A percentile compares a stretch with the other conserved stretches of the same genome.
phyloP scores from a whole-genome alignment of 768 basidiomycete species.

The Lentinula aciculospora region DNA sequence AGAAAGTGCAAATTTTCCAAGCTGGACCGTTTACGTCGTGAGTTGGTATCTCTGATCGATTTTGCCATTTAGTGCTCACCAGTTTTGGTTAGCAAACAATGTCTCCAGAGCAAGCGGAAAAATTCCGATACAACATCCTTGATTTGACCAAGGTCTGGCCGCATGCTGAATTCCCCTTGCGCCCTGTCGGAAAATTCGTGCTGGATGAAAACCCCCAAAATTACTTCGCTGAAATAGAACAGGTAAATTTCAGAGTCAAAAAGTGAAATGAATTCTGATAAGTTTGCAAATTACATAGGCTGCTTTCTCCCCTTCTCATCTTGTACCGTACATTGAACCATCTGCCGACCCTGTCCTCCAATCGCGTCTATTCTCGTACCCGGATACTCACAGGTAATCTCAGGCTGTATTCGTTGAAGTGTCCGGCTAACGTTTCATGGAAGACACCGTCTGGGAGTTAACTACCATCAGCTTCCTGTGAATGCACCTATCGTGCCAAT shows the following conservation, averaged over 20 bases:
- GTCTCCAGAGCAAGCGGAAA: conserved; percentile 88
- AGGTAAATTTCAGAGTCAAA: conserved; percentile 45
- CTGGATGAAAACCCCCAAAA: conserved; percentile 75
- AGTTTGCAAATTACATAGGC: conserved; percentile 27
- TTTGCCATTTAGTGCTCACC: conserved; percentile 7
- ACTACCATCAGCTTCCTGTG: conserved; percentile 85
- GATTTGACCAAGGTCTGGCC: conserved; percentile 93
- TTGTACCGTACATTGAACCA: conserved; percentile 84
- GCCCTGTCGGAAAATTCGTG: conserved; percentile 81
- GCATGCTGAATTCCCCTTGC: conserved; percentile 82
- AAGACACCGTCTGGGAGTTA: conserved; percentile 70
- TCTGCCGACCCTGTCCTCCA: conserved; percentile 92
- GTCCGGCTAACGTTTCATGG: neutral
- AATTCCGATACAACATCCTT: conserved; percentile 84
- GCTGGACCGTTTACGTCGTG: conserved; percentile 86
- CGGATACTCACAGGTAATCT: conserved; percentile 62
- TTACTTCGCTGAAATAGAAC: conserved; percentile 95
- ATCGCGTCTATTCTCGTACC: conserved; percentile 92
- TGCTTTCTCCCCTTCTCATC: conserved; percentile 87
- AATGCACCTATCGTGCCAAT: conserved; percentile 72
- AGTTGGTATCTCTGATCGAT: conserved; percentile 20
- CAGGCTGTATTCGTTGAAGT: neutral
- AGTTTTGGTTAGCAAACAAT: conserved; percentile 76
- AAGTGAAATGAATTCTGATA: neutral
- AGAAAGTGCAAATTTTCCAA: conserved; percentile 72